These are phyloP conservation scores for Silene noctiflora DNA, from an alignment of 179 eudicot species.

Conservation along the genomic window DNA sequence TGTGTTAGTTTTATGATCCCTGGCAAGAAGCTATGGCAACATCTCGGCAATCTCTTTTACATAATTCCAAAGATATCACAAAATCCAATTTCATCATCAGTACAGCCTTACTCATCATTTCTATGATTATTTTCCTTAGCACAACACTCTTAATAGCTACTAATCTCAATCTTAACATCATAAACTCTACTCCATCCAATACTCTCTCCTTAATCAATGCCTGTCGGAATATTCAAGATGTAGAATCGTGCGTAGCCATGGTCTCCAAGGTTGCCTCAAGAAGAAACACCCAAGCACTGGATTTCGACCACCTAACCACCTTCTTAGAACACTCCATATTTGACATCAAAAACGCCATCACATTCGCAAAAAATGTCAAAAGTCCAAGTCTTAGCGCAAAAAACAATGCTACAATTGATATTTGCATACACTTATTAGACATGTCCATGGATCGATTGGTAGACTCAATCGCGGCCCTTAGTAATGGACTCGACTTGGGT, in stretches of 20 bases:
- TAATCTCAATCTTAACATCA: neutral
- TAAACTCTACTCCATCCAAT: neutral
- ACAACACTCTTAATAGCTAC: neutral
- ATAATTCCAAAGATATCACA: too few species aligned
- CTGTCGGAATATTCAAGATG: neutral
- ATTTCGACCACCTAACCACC: neutral
- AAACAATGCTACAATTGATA: neutral
- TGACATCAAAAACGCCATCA: neutral
- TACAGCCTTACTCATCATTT: neutral
- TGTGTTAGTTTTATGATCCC: too few species aligned
- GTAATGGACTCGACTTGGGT: neutral
- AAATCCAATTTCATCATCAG: neutral
- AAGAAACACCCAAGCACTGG: neutral
- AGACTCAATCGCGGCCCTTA: neutral
- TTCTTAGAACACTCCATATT: neutral
- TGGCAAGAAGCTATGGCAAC: neutral
- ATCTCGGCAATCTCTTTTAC: neutral
- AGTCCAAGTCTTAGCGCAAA: neutral
- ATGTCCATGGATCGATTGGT: neutral
- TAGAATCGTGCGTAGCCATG: neutral
- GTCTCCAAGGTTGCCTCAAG: neutral
- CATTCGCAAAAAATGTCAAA: neutral
- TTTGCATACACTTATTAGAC: neutral
- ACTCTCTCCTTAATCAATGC: neutral
- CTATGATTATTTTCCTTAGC: neutral